phyloP scores from a whole-genome alignment of 805 yeast genomes.

The Spathaspora arborariae region DNA sequence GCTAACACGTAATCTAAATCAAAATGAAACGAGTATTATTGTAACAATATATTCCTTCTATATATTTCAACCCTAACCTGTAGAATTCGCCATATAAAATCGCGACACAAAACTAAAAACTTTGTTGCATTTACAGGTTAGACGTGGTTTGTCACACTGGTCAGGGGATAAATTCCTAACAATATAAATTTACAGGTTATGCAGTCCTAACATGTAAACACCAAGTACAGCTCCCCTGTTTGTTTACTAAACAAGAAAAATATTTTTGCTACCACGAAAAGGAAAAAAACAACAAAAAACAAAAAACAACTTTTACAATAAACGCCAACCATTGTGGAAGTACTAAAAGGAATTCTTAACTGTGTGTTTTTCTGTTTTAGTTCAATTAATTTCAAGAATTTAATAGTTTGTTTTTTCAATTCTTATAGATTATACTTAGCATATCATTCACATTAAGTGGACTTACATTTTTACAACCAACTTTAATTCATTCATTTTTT shows the following conservation, averaged over 20 bases:
- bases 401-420: too few relatives aligned
- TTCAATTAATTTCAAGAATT: too few relatives aligned
- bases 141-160: not conserved
- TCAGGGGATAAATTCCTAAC: not conserved
- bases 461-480: too few relatives aligned
- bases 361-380: not conserved
- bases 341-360: too few relatives aligned
- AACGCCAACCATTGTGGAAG: too few relatives aligned
- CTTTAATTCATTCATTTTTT: constrained; percentile 9
- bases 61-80: too few relatives aligned
- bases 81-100: not conserved
- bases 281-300: too few relatives aligned
- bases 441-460: not conserved
- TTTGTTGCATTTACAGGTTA: not conserved
- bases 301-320: too few relatives aligned
- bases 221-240: constrained; percentile 3
- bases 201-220: not conserved
- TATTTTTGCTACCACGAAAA: not conserved
- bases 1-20: not conserved
- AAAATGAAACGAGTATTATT: not conserved
- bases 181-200: not conserved
- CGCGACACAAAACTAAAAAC: not conserved
- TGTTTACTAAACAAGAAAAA: constrained; percentile 1
- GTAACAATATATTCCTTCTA: too few relatives aligned
- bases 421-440: too few relatives aligned